Base-by-base conservation (phyloP, 75 land plant species). In the Sequoiadendron giganteum region DNA sequence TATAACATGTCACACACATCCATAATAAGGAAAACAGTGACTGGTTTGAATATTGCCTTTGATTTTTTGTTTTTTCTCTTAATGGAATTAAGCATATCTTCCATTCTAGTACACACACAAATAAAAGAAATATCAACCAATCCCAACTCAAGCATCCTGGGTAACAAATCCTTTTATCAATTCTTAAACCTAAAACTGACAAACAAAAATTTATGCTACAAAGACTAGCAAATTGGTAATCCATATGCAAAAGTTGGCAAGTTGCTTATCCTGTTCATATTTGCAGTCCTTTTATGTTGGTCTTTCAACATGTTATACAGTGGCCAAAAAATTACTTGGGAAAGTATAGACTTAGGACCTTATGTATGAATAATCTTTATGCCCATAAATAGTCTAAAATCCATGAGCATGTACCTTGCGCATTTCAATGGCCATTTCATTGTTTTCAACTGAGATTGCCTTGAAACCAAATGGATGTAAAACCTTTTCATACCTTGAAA, bases 401-500 rank as follows among this genome's bases (percentile, higher is more conserved):
- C 19, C 43, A 79, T 40, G 18, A 78, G 3, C 61, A 52, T 49
- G 13, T 90, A 94, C 97, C 95, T 93, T 95, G 34, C 97, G 95
- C 16, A 90, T 84, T 85, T 56, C 87, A 75, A 94, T 39, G 13
- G 97, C 96, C 15, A 96, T 85, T 25, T 93, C 86, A 86, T 97
- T 95, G 40, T 94, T 94, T 19, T 87, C 92, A 45, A 96, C 86
- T 11, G 88, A 88, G 34, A 90, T 32, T 65, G 94, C 90, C 52
- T 87, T 86, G 70, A 97, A 94, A 28, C 99, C 99, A 34, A 91
- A 7, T 52, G 96, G 95, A 86, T 87, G 85, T 58, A 97, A 55
- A 28, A 94, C 96, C 48, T 91, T 90, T 90, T 94, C 95, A 90
- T 97, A 95, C 39, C 97, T 95, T 86, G 45, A 81, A 79, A 30